A percentile compares a stretch with the other conserved stretches of the same genome.
These are phyloP conservation scores for Parafenestella ontariensis DNA, from an alignment of 2,329 filamentous ascomycete species.

Conservation along the genomic window DNA sequence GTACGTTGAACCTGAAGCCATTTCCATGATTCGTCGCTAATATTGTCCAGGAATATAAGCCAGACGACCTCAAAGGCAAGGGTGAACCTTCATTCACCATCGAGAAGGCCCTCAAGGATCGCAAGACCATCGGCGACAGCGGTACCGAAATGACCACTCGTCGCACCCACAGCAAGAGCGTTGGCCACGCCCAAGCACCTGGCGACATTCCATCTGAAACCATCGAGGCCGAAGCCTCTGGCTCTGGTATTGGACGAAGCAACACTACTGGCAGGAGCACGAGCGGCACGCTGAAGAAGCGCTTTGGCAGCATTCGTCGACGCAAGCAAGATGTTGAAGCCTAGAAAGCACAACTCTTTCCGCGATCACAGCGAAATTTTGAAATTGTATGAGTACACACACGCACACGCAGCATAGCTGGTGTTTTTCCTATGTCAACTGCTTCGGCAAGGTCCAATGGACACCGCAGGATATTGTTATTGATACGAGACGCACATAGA, in stretches of 20 bases:
- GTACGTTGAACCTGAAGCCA: conserved; percentile 61
- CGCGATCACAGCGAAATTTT: not conserved
- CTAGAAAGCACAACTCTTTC: conserved; percentile 20
- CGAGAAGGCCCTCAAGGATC: conserved; percentile 71
- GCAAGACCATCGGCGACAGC: conserved; percentile 54
- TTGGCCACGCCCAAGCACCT: conserved; percentile 42
- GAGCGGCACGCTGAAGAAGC: conserved; percentile 54
- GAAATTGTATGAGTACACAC: not conserved
- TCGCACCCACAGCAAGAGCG: conserved; percentile 44
- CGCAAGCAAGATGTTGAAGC: conserved; percentile 37
- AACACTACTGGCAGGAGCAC: conserved; percentile 48
- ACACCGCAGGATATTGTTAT: not conserved
- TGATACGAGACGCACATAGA: not conserved
- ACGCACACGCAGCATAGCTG: not conserved
- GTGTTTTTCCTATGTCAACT: not conserved
- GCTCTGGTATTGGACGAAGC: conserved; percentile 38
- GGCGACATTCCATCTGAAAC: conserved; percentile 28
- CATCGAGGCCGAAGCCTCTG: conserved; percentile 37
- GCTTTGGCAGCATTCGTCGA: conserved; percentile 55
- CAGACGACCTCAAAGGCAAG: conserved; percentile 82
- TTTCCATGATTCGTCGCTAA: conserved; percentile 11
- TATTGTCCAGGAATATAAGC: conserved; percentile 64
- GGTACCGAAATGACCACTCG: conserved; percentile 56
- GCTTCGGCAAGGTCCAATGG: not conserved
- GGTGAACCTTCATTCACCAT: conserved; percentile 77